These are phyloP conservation scores for Rhododendron vialii DNA, from an alignment of 148 eudicot genomes.

Conservation along the genomic window DNA sequence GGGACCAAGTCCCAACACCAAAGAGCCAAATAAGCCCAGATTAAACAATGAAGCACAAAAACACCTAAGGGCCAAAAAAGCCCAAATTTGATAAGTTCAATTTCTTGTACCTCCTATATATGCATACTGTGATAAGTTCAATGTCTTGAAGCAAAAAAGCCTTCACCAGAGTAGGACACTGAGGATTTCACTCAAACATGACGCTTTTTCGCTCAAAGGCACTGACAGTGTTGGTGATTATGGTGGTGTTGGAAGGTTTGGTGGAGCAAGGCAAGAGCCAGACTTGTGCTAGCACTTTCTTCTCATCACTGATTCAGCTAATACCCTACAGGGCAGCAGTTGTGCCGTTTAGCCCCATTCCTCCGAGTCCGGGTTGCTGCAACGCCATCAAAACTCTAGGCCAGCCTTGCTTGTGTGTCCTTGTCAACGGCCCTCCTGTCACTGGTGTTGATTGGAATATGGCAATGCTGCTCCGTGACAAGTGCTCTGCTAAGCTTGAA, in stretches of 20 bases:
- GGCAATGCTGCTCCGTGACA: conserved; percentile 83
- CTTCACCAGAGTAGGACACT: neutral
- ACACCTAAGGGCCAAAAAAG: no score
- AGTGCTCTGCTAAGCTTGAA: conserved; percentile 66
- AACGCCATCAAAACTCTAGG: conserved; percentile 62
- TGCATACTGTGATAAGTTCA: neutral
- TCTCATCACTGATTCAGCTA: conserved; percentile 76
- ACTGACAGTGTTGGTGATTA: conserved; percentile 16
- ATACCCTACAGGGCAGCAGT: conserved; percentile 83
- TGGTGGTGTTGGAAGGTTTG: conserved; percentile 7
- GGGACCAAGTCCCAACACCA: no score
- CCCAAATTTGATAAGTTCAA: no score
- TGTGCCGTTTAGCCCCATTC: conserved; percentile 63
- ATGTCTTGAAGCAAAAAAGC: neutral
- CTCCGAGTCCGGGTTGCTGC: conserved; percentile 79
- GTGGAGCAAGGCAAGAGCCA: conserved; percentile 38
- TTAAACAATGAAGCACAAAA: no score
- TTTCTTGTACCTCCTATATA: conserved; percentile 4
- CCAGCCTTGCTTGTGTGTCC: conserved; percentile 85
- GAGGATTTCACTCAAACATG: conserved; percentile 28
- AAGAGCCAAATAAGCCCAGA: no score
- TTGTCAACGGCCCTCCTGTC: conserved; percentile 81
- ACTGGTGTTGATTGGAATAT: conserved; percentile 81
- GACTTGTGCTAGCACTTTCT: conserved; percentile 66
- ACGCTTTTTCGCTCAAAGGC: conserved; percentile 19